Conservation (phyloP, 2,329 filamentous ascomycete genomes). For the Chaetomium sp. region DNA sequence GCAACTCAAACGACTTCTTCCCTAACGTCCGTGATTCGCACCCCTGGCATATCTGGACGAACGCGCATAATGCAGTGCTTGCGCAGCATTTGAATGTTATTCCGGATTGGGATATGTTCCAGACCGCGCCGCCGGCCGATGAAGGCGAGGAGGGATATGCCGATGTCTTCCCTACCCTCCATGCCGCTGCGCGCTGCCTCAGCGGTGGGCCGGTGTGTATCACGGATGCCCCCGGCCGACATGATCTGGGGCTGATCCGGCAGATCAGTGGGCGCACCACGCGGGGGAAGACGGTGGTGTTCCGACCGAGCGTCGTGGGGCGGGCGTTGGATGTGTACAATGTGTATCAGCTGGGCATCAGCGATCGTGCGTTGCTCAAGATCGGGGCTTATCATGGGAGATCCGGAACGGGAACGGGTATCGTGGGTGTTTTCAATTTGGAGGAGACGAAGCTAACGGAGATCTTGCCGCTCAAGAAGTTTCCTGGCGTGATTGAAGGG, state of each 20-base stretch:
- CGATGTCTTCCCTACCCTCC: constrained; percentile 68
- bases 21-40: constrained; percentile 67
- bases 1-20: constrained; percentile 91
- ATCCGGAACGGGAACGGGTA: constrained; percentile 61
- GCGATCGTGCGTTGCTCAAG: constrained; percentile 56
- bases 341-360: constrained; percentile 48
- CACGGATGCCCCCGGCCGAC: constrained; percentile 79
- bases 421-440: constrained; percentile 83
- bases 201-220: constrained; percentile 92
- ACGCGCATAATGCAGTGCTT: constrained; percentile 81
- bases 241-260: constrained; percentile 66
- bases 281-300: constrained; percentile 67
- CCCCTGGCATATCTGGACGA: constrained; percentile 91
- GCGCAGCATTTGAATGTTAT: constrained; percentile 80
- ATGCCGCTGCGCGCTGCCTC: constrained; percentile 83
- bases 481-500: constrained; percentile 56
- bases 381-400: constrained; percentile 70
- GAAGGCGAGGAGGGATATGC: constrained; percentile 11
- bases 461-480: constrained; percentile 61
- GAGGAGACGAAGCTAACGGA: constrained; percentile 51
- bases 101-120: constrained; percentile 75
- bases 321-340: constrained; percentile 68
- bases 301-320: constrained; percentile 70
- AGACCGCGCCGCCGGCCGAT: constrained; percentile 35
- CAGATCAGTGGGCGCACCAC: constrained; percentile 75